Evolutionary conservation across 805 yeast genomes (phyloP), one percentile per base, ranked within the genome.

Genomic region (Kregervanrija delftensis): DNA sequence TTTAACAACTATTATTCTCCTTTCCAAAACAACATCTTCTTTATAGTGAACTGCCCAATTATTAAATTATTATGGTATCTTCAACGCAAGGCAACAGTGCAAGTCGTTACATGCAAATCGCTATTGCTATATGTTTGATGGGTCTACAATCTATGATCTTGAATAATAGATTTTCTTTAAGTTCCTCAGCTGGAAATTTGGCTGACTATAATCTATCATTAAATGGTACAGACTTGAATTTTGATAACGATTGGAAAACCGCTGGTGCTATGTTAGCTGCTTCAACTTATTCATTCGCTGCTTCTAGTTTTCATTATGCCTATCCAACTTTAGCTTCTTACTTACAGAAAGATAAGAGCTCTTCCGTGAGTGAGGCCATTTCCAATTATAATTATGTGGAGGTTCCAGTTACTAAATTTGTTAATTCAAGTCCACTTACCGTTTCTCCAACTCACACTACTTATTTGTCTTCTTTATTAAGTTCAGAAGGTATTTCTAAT

Each of bases 401-500:
- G 8, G 5, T 43, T 11, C 11, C 46, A 12, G 16, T 31, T 5
- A 32, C 34, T 4, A 32, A 11, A 0, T 13, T 39, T 16, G 12
- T 33, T 5, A 22, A 32, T 3, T 3, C 11, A 8, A 6, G 10
- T 48, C 56, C 16, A 1, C 9, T 37, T 22, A 16, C 41, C 44
- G 36, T 45, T 33, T 49, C 49, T 53, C 58, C 60, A 37, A 55
- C 63, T 12, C 67, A 71, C n/a, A 64, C 72, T 12, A 52, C 61
- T 34, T 69, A 72, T 68, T 66, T 69, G 40, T 60, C 68, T 15
- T 63, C 67, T 5, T 52, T 71, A 30, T 49, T 67, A n/a, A 65
- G 52, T 47, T 48, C 66, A 50, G 66, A 64, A 45, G 14, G 52
- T 5, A 30, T 54, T 5, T 47, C 59, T 2, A 38, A 59, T 51